phyloP scores from a whole-genome alignment of 768 basidiomycete genomes.

The Hypholoma sublateritium region DNA sequence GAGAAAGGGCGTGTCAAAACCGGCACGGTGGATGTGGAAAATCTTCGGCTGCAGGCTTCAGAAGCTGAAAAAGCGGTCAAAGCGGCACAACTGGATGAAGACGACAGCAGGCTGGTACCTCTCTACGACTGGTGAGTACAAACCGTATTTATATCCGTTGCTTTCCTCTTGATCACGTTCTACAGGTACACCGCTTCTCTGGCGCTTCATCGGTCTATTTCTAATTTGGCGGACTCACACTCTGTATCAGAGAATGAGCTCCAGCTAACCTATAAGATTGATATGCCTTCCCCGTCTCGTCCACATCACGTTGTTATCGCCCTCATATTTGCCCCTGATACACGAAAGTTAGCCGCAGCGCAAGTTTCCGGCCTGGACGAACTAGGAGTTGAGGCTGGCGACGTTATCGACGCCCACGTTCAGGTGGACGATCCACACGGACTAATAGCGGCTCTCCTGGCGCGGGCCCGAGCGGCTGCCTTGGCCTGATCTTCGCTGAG shows the following conservation, averaged over 20 bases:
- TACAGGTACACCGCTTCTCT: constrained; percentile 72
- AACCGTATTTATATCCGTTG: not conserved
- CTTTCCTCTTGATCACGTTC: not conserved
- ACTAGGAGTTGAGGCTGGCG: constrained; percentile 53
- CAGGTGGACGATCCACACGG: constrained; percentile 67
- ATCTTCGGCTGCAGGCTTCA: constrained; percentile 55
- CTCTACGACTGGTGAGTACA: constrained; percentile 67
- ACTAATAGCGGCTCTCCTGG: constrained; percentile 59
- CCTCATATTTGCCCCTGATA: constrained; percentile 71
- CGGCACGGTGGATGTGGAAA: constrained; percentile 55
- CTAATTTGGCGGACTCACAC: constrained; percentile 58
- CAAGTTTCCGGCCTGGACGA: constrained; percentile 51
- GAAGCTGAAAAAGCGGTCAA: constrained; percentile 71
- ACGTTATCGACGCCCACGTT: constrained; percentile 61
- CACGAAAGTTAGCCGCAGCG: constrained; percentile 61
- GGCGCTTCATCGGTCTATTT: constrained; percentile 59
- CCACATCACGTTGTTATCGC: constrained; percentile 46
- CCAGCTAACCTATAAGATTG: constrained; percentile 61
- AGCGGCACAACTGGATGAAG: constrained; percentile 53
- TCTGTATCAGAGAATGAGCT: constrained; percentile 76
- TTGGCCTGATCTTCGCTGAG: constrained; percentile 5
- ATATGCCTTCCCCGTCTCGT: constrained; percentile 24
- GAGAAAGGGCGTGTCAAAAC: constrained; percentile 48
- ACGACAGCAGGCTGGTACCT: constrained; percentile 62
- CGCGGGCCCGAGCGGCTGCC: constrained; percentile 34